phyloP scores from a whole-genome alignment of 2,329 filamentous ascomycete species.

The Penicillium oxalicum region DNA sequence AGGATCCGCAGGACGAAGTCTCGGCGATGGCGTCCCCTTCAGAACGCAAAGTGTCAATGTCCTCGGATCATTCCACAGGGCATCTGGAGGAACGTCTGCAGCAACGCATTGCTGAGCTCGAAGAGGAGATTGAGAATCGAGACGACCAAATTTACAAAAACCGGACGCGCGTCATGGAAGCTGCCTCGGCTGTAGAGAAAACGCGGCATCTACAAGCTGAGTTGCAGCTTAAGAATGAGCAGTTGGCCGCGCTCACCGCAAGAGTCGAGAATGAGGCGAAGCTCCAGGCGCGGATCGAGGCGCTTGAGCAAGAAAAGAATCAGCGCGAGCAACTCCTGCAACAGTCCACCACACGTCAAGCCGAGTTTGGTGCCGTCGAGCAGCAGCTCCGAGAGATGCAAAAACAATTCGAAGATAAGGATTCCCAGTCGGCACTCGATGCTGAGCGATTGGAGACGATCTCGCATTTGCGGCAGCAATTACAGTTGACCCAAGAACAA shows the following conservation, averaged over 20 bases:
- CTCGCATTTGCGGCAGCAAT: constrained; percentile 28
- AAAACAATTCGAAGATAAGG: constrained; percentile 25
- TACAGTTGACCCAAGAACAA: constrained; percentile 29
- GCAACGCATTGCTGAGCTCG: constrained; percentile 28
- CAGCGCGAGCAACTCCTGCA: constrained; percentile 22
- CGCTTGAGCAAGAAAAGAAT: constrained; percentile 24
- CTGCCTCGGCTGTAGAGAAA: constrained; percentile 33
- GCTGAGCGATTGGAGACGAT: constrained; percentile 29
- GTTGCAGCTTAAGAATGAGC: constrained; percentile 27
- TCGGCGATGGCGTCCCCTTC: constrained; percentile 23
- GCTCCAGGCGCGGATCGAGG: constrained; percentile 27
- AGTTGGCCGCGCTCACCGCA: constrained; percentile 25
- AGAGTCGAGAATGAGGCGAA: constrained; percentile 19
- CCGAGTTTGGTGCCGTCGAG: constrained; percentile 23
- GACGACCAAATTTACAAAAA: constrained; percentile 32
- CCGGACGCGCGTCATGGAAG: constrained; percentile 28
- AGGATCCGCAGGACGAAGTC: constrained; percentile 25
- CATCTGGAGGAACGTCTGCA: constrained; percentile 22
- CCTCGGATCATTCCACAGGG: constrained; percentile 12
- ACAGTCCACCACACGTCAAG: constrained; percentile 16
- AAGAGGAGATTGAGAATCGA: constrained; percentile 27
- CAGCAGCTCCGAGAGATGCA: constrained; percentile 30
- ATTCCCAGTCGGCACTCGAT: constrained; percentile 19
- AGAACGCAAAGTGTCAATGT: constrained; percentile 18
- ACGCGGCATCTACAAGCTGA: constrained; percentile 36